phyloP scores from a whole-genome alignment of 176 grass and related monocot genomes.

The Otatea glauca region DNA sequence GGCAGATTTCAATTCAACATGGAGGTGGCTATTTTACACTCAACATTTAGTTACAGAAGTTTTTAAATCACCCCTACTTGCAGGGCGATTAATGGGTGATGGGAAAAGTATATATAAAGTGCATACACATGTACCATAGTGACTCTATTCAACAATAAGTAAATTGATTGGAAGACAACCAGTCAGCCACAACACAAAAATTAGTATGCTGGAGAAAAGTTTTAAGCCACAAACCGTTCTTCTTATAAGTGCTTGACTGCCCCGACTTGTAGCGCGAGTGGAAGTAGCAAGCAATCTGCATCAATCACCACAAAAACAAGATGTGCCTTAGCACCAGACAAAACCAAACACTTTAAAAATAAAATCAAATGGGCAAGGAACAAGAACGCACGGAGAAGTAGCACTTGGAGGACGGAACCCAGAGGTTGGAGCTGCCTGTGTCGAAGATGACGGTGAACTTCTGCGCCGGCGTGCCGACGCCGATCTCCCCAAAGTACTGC shows the following conservation, averaged over 20 bases:
- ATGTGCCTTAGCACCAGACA: neutral
- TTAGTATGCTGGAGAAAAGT: neutral
- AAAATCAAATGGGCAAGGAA: neutral
- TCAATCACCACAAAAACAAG: conserved; percentile 6
- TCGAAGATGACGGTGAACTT: conserved; percentile 99
- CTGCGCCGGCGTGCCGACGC: conserved; percentile 76
- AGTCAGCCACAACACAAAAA: neutral
- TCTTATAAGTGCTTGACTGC: conserved; percentile 80
- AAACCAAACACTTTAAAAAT: neutral
- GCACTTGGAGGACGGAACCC: conserved; percentile 94
- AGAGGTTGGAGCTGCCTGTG: conserved; percentile 98
- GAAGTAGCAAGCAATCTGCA: conserved; percentile 90
- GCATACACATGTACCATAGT: neutral
- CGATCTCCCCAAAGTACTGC: conserved; percentile 97
- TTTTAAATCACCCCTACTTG: neutral
- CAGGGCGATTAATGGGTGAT: neutral
- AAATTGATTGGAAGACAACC: neutral
- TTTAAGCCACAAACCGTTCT: conserved; percentile 70
- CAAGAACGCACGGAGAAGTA: conserved; percentile 75
- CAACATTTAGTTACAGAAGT: neutral
- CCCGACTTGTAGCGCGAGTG: conserved; percentile 89
- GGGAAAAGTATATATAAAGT: neutral
- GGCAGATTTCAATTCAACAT: neutral
- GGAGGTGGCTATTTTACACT: neutral
- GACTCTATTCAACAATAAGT: neutral